A percentile compares a stretch with the other conserved stretches of the same genome.
These are phyloP conservation scores for Nannochloropsis gaditana DNA, from an alignment of 108 stramenopile species.

Conservation along the genomic window DNA sequence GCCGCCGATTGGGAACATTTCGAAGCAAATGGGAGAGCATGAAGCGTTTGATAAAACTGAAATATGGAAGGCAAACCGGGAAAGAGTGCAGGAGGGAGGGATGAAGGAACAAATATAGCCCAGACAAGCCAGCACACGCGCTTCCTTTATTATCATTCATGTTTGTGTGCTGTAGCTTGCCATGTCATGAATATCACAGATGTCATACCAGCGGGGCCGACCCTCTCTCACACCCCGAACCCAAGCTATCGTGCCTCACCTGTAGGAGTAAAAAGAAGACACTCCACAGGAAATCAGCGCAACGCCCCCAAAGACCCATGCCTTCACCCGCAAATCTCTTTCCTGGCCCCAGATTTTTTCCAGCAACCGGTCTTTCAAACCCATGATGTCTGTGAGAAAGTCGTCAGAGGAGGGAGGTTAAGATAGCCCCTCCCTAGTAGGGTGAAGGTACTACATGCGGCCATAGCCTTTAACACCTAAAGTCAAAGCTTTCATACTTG, in stretches of 20 bases:
- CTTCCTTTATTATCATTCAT: too few species aligned
- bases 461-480: too few species aligned
- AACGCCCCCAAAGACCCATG: constrained; percentile 1
- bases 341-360: neutral
- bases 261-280: neutral
- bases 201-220: too few species aligned
- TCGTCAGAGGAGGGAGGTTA: neutral
- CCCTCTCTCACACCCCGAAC: too few species aligned
- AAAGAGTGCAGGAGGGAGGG: neutral
- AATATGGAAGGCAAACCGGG: neutral
- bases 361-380: neutral
- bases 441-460: too few species aligned
- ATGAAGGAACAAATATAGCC: neutral
- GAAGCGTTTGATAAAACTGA: neutral
- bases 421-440: too few species aligned
- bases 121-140: too few species aligned
- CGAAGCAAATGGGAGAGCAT: neutral
- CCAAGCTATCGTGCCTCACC: neutral
- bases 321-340: neutral
- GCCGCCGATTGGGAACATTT: neutral
- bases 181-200: too few species aligned
- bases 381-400: neutral
- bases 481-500: too few species aligned
- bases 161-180: too few species aligned
- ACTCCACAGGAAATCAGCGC: neutral